Evolutionary conservation across 2,329 filamentous ascomycete genomes (phyloP).

Genomic region (Trichoderma sp.): DNA sequence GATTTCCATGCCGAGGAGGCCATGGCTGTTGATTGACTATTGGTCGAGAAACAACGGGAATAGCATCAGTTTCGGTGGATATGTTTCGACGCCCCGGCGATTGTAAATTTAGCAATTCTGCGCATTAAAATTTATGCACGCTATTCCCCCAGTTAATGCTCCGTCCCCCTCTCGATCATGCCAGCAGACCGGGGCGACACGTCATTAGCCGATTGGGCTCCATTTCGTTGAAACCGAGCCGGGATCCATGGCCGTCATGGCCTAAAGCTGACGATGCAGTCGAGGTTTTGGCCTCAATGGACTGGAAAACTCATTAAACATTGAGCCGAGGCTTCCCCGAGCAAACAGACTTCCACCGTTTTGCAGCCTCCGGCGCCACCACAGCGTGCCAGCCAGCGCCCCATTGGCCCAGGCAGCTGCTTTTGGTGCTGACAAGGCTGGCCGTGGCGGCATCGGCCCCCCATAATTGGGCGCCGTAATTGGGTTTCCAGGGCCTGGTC

Average conservation of each 20-base stretch:
- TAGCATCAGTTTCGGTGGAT: neutral
- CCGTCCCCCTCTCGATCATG: conserved; percentile 14
- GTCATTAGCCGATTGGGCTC: conserved; percentile 19
- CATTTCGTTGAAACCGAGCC: conserved; percentile 19
- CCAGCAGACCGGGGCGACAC: conserved; percentile 5
- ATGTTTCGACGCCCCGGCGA: neutral
- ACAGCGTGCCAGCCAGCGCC: neutral
- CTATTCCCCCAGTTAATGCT: neutral
- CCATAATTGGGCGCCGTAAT: conserved; percentile 15
- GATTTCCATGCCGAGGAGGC: conserved; percentile 51
- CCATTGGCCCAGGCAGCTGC: conserved; percentile 1
- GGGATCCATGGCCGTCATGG: conserved; percentile 1
- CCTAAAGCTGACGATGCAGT: neutral
- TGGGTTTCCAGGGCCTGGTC: conserved; percentile 3
- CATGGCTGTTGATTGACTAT: conserved; percentile 18
- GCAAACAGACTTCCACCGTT: neutral
- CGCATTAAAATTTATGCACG: conserved; percentile 1
- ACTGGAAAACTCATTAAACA: neutral
- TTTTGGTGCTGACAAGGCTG: conserved; percentile 22
- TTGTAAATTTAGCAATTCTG: neutral
- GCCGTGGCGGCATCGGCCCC: conserved; percentile 3
- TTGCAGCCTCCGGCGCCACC: neutral
- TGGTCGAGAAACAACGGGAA: neutral
- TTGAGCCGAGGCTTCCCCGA: conserved; percentile 19
- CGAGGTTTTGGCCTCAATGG: neutral